A percentile compares a stretch with the other conserved stretches of the same genome.
Evolutionary conservation across 2,329 filamentous ascomycete species (phyloP).

Genomic region (Neospermospora avenae): DNA sequence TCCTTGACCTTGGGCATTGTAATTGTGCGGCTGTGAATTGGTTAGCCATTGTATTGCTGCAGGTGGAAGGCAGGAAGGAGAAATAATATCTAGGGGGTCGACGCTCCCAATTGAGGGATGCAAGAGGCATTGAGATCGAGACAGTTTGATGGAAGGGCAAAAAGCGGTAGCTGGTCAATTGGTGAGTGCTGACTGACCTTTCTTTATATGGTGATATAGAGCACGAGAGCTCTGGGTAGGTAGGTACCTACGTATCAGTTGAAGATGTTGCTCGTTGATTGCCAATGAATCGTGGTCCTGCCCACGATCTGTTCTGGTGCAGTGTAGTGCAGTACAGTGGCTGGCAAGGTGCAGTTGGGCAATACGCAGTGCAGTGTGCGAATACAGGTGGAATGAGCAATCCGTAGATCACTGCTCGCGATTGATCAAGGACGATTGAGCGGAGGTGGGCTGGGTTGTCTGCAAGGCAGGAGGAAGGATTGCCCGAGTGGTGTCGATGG

Average conservation of each 20-base stretch:
- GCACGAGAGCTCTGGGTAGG: neutral
- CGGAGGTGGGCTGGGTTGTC: neutral
- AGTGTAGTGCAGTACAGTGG: neutral
- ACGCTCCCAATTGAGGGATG: neutral
- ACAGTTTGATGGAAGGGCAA: neutral
- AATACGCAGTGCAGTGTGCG: neutral
- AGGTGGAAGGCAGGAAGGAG: slow-evolving; percentile 5
- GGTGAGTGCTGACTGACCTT: neutral
- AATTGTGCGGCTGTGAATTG: neutral
- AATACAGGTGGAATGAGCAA: slow-evolving; percentile 28
- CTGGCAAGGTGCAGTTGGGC: neutral
- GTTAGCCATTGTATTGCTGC: neutral
- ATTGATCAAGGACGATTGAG: slow-evolving; percentile 7
- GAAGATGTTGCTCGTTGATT: neutral
- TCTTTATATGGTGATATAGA: neutral
- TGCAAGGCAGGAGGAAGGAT: slow-evolving; percentile 18
- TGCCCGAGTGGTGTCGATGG: neutral
- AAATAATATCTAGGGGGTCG: neutral
- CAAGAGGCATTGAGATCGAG: neutral
- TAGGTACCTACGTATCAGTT: neutral
- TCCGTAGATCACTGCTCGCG: slow-evolving; percentile 23
- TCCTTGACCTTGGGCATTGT: slow-evolving; percentile 27
- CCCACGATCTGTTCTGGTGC: neutral
- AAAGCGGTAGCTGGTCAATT: neutral
- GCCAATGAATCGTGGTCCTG: neutral